Evolutionary conservation across 306 rosid species (phyloP).

Genomic region (Acacia crassicarpa): DNA sequence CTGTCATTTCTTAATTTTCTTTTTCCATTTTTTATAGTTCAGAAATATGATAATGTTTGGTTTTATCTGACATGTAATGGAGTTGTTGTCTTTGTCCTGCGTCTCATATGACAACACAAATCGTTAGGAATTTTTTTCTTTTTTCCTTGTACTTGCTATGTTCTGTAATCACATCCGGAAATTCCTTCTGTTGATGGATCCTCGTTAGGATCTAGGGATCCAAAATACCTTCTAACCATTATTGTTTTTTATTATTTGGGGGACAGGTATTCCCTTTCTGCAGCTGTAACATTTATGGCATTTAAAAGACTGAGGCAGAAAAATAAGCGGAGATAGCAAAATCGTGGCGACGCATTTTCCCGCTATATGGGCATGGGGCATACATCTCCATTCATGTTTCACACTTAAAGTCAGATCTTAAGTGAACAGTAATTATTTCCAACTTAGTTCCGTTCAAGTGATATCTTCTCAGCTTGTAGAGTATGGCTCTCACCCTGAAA

Average conservation of each 20-base stretch:
- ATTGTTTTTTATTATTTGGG: constrained; percentile 10
- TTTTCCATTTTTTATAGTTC: neutral
- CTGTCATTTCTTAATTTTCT: neutral
- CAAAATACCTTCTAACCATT: constrained; percentile 6
- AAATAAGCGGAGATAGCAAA: constrained; percentile 52
- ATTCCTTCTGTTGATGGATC: neutral
- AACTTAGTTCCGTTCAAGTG: constrained; percentile 21
- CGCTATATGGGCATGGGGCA: neutral
- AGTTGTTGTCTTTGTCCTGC: neutral
- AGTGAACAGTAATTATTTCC: constrained; percentile 23
- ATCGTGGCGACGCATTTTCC: neutral
- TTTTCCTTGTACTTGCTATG: neutral
- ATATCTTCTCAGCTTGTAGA: constrained; percentile 14
- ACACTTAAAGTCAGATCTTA: constrained; percentile 8
- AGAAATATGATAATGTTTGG: neutral
- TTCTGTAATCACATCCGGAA: neutral
- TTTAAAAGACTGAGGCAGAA: constrained; percentile 65
- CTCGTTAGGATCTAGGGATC: neutral
- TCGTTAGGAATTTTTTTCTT: neutral
- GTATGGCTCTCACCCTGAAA: constrained; percentile 9
- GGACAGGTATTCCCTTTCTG: constrained; percentile 88
- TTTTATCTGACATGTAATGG: neutral
- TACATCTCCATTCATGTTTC: constrained; percentile 5
- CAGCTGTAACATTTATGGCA: constrained; percentile 95
- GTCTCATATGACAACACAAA: neutral